These are phyloP conservation scores for Aspergillus sp. DNA, from an alignment of 2,329 filamentous ascomycete species.

Conservation along the genomic window DNA sequence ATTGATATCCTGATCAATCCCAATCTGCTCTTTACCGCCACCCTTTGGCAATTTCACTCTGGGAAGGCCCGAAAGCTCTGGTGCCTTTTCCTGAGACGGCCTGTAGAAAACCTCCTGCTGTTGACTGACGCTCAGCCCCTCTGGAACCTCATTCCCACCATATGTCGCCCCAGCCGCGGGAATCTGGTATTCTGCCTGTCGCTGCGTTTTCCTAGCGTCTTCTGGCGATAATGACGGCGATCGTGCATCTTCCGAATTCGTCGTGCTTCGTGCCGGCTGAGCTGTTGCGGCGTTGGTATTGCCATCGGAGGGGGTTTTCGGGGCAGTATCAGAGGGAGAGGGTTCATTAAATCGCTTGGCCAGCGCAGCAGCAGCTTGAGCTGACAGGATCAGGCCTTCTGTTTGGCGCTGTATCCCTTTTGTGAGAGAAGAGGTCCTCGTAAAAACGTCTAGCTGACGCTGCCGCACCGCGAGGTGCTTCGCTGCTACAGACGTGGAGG, in stretches of 20 bases:
- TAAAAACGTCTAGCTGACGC: slow-evolving; percentile 56
- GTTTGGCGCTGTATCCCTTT: slow-evolving; percentile 55
- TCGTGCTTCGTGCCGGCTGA: slow-evolving; percentile 10
- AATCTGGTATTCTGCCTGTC: slow-evolving; percentile 45
- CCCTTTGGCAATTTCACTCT: slow-evolving; percentile 48
- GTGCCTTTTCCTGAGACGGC: slow-evolving; percentile 40
- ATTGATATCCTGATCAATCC: slow-evolving; percentile 41
- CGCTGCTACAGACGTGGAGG: slow-evolving; percentile 58
- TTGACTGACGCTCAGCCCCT: slow-evolving; percentile 37
- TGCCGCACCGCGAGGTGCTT: slow-evolving; percentile 53
- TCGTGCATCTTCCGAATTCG: slow-evolving; percentile 20
- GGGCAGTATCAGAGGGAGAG: slow-evolving; percentile 15
- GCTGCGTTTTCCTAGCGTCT: slow-evolving; percentile 40
- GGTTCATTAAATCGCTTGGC: slow-evolving; percentile 50
- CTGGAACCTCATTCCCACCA: slow-evolving; percentile 18
- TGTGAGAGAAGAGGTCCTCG: slow-evolving; percentile 55
- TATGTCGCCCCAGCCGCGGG: slow-evolving; percentile 44
- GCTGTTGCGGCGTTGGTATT: background rate
- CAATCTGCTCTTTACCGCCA: slow-evolving; percentile 39
- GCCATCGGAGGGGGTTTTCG: slow-evolving; percentile 2
- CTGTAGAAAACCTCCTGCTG: slow-evolving; percentile 54
- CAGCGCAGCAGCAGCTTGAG: slow-evolving; percentile 52
- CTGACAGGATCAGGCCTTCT: slow-evolving; percentile 53
- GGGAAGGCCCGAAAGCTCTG: slow-evolving; percentile 46
- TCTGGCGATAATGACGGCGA: slow-evolving; percentile 30